Evolutionary conservation across 2,329 filamentous ascomycete genomes (phyloP), one percentile per base, ranked within the genome.

Genomic region (Scedosporium minutisporum): DNA sequence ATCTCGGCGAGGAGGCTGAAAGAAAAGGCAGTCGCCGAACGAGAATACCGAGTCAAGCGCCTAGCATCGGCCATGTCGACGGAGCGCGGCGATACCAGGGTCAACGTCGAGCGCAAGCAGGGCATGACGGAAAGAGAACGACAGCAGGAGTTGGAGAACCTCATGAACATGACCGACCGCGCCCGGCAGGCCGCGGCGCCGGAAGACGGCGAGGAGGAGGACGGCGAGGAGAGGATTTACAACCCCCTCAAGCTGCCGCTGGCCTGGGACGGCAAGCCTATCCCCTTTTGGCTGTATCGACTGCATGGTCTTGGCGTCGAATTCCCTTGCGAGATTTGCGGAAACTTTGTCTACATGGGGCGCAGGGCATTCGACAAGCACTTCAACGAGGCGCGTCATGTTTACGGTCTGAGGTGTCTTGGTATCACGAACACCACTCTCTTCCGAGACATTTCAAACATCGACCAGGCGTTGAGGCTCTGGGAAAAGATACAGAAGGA

Each of bases 321-420:
- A 69, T 96, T 97, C 68, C 83, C 89, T 0, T 99, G 95, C 78
- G 93, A 99, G 73, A 91, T 99, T 63, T 99, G 95, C 71, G 95
- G 95, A 63, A 97, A 97, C 75, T 97, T 92, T 71, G 92, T 97
- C n/a, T 97, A 97, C 78, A 97, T 96, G 89, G 95, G 95, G 16
- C 84, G 95, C 25, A 86, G 95, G 59, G 93, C 93, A 1, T 99
- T 97, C 69, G 95, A 99, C 73, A 99, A 99, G 80, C 95, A 99
- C 74, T 99, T 99, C 77, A 96, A 93, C 68, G 95, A 99, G 74
- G 87, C 90, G 7, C 82, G 92, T 61, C 95, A 99, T 72, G 89
- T 97, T 58, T 95, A 96, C 71, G 95, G 95, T 0, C 78, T 99
- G 67, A 95, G 96, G 74, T 96, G 93, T 71, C 78, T 99, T 60